Evolutionary conservation across 2,329 filamentous ascomycete species (phyloP).

Genomic region (Trichoderma polysporum): DNA sequence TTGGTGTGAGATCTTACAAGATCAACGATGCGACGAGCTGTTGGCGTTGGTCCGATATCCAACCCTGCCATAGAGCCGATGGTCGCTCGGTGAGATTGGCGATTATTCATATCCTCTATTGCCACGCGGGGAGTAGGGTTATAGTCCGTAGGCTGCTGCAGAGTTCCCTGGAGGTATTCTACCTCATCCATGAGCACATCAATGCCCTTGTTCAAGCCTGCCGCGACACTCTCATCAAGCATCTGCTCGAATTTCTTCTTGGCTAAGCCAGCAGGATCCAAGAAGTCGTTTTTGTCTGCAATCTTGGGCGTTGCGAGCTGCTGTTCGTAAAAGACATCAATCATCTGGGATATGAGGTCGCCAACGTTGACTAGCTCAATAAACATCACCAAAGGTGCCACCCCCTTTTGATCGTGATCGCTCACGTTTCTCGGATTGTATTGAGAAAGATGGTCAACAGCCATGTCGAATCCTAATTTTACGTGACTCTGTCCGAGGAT

Average conservation of each 20-base stretch:
- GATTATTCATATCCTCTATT: background rate
- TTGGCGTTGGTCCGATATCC: slow-evolving; percentile 68
- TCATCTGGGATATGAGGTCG: slow-evolving; percentile 97
- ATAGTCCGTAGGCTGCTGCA: slow-evolving; percentile 83
- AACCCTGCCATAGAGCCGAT: slow-evolving; percentile 33
- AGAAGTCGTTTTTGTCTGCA: slow-evolving; percentile 88
- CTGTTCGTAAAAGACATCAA: slow-evolving; percentile 97
- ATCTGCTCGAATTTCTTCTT: slow-evolving; percentile 99
- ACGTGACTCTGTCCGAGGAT: slow-evolving; percentile 85
- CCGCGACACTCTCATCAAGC: slow-evolving; percentile 94
- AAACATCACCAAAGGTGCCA: slow-evolving; percentile 91
- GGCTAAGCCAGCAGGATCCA: slow-evolving; percentile 85
- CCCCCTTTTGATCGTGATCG: slow-evolving; percentile 68
- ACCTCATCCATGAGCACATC: slow-evolving; percentile 98
- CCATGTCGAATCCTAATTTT: slow-evolving; percentile 89
- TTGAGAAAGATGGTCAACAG: slow-evolving; percentile 82
- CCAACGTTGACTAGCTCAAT: slow-evolving; percentile 97
- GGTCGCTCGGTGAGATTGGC: slow-evolving; percentile 11
- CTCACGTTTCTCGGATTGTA: slow-evolving; percentile 87
- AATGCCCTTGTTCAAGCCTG: slow-evolving; percentile 94
- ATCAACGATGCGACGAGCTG: slow-evolving; percentile 77
- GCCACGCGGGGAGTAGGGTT: slow-evolving; percentile 59
- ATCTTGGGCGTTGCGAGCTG: slow-evolving; percentile 82
- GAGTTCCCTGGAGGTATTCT: slow-evolving; percentile 89
- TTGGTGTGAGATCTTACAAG: slow-evolving; percentile 84